phyloP scores from a whole-genome alignment of 768 basidiomycete genomes.

The Mycena albidolilacea region DNA sequence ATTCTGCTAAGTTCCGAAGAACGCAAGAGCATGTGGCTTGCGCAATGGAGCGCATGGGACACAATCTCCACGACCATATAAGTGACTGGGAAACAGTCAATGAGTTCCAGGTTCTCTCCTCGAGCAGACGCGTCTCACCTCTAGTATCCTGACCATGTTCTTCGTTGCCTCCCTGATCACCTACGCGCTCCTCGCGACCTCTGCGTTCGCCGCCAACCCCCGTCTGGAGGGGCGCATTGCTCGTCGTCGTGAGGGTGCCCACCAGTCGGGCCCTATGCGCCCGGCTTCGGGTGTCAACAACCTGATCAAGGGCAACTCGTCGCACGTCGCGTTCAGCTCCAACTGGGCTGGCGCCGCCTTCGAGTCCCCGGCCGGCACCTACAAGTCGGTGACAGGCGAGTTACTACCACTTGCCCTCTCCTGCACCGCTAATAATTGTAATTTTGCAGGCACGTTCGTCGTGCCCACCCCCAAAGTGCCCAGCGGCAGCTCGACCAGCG shows the following conservation, averaged over 20 bases:
- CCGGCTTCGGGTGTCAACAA: background rate
- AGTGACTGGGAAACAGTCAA: background rate
- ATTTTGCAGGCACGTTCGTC: conserved; percentile 48
- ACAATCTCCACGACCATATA: conserved; percentile 16
- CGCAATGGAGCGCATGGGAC: conserved; percentile 13
- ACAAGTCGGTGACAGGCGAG: conserved; percentile 48
- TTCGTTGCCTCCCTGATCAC: conserved; percentile 33
- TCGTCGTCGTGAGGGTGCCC: conserved; percentile 26
- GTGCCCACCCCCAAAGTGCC: conserved; percentile 48
- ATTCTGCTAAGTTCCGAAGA: conserved; percentile 6
- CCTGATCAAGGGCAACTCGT: conserved; percentile 19
- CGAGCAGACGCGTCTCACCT: conserved; percentile 25
- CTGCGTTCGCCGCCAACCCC: conserved; percentile 25
- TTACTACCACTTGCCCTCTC: background rate
- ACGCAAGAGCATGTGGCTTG: conserved; percentile 24
- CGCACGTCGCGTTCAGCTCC: conserved; percentile 45
- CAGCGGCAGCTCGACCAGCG: conserved; percentile 40
- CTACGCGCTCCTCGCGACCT: conserved; percentile 34
- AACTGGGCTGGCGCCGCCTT: conserved; percentile 56
- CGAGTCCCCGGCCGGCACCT: conserved; percentile 47
- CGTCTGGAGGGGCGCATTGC: conserved; percentile 23
- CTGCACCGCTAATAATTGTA: background rate
- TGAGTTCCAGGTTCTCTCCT: conserved; percentile 29
- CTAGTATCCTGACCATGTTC: conserved; percentile 24
- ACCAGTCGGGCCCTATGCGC: conserved; percentile 9